A percentile compares a stretch with the other conserved stretches of the same genome.
phyloP scores from a whole-genome alignment of 164 flowering plant genomes.

The Magnolia changhungtana region DNA sequence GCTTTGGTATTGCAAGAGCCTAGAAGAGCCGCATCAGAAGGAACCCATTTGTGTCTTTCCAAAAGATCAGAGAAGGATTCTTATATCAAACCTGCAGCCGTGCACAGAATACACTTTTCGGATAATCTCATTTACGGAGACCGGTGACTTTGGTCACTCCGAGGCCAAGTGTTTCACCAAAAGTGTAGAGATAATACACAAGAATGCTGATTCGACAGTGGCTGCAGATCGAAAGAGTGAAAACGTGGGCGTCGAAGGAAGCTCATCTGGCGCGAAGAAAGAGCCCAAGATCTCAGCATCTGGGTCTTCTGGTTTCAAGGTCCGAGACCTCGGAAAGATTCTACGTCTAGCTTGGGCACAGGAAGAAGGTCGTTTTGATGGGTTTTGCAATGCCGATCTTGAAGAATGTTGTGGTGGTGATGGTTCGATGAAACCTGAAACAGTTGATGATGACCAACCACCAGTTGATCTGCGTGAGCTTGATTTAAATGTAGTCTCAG shows the following conservation, averaged over 20 bases:
- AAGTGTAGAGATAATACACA: constrained; percentile 77
- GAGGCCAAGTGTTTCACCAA: constrained; percentile 86
- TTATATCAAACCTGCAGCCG: constrained; percentile 74
- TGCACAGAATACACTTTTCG: constrained; percentile 89
- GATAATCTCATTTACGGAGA: constrained; percentile 73
- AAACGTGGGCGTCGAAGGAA: constrained; percentile 23
- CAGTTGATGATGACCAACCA: constrained; percentile 31
- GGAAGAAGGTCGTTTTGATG: constrained; percentile 51
- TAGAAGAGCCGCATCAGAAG: constrained; percentile 45
- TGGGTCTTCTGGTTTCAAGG: constrained; percentile 66
- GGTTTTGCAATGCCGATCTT: constrained; percentile 37
- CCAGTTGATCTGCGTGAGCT: constrained; percentile 54
- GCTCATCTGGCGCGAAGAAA: constrained; percentile 32
- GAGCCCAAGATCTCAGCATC: constrained; percentile 25
- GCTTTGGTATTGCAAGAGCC: constrained; percentile 81
- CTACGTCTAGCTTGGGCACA: constrained; percentile 66
- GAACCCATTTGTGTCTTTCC: constrained; percentile 66
- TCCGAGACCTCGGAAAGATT: constrained; percentile 81
- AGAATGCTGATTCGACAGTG: constrained; percentile 27
- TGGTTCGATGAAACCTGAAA: constrained; percentile 31
- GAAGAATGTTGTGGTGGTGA: constrained; percentile 42
- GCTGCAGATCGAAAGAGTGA: constrained; percentile 30
- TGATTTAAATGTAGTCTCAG: constrained; percentile 80
- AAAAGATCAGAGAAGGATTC: constrained; percentile 63
- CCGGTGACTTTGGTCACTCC: constrained; percentile 86